These are phyloP conservation scores for Mollisia scopiformis DNA, from an alignment of 2,329 filamentous ascomycete species.

Conservation along the genomic window DNA sequence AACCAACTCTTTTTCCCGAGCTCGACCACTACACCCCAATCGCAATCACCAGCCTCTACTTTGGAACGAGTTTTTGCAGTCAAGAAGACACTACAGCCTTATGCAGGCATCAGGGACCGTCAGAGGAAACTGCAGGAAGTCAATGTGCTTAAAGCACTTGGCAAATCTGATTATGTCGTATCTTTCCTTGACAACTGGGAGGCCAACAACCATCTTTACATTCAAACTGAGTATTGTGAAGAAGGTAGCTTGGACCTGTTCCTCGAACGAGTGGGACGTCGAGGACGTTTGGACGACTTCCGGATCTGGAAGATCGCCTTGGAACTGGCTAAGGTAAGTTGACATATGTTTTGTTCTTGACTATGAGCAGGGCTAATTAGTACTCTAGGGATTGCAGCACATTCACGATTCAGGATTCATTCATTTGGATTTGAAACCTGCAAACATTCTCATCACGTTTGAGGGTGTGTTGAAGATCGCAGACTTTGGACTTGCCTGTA, in stretches of 20 bases:
- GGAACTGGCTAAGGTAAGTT: slow-evolving; percentile 77
- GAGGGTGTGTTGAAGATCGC: slow-evolving; percentile 83
- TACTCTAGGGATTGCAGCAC: slow-evolving; percentile 75
- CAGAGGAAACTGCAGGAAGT: slow-evolving; percentile 85
- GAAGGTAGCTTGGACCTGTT: slow-evolving; percentile 90
- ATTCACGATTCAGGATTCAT: slow-evolving; percentile 89
- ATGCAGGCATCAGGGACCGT: slow-evolving; percentile 78
- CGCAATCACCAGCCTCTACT: slow-evolving; percentile 53
- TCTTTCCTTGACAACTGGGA: slow-evolving; percentile 89
- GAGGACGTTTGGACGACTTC: slow-evolving; percentile 91
- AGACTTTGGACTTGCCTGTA: slow-evolving; percentile 81
- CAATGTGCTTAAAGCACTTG: slow-evolving; percentile 73
- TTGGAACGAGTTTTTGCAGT: slow-evolving; percentile 79
- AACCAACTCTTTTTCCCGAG: slow-evolving; percentile 45
- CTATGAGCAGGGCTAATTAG: slow-evolving; percentile 29
- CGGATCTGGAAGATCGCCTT: slow-evolving; percentile 97
- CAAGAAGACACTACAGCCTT: slow-evolving; percentile 87
- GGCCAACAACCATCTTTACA: slow-evolving; percentile 82
- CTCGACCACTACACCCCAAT: slow-evolving; percentile 49
- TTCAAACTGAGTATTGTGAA: slow-evolving; percentile 96
- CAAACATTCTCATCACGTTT: slow-evolving; percentile 81
- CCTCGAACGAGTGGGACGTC: slow-evolving; percentile 78
- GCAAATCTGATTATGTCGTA: slow-evolving; percentile 82
- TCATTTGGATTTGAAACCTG: slow-evolving; percentile 83
- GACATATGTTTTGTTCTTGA: neutral